Conservation (phyloP, 2,329 filamentous ascomycete genomes). For the Colletotrichum acutatum region DNA sequence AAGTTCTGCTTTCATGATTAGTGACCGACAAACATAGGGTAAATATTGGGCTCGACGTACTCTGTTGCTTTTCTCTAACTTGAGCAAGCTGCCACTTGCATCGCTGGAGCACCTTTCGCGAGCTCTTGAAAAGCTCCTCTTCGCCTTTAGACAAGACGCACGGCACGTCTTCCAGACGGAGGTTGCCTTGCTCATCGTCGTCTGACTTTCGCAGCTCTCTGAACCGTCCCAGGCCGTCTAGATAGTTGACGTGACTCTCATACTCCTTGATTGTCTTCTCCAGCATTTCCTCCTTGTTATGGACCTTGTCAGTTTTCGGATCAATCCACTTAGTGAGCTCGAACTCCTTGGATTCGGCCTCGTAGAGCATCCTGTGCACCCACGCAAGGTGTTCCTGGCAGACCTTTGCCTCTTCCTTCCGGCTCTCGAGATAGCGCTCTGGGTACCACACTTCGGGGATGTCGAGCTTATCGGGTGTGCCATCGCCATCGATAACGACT, state of each 20-base stretch:
- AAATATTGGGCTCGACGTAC: constrained; percentile 43
- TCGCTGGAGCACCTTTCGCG: constrained; percentile 47
- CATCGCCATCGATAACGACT: constrained; percentile 56
- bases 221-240: constrained; percentile 49
- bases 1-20: constrained; percentile 43
- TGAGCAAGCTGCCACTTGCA: constrained; percentile 48
- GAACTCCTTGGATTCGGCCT: constrained; percentile 31
- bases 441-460: constrained; percentile 64
- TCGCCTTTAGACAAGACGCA: constrained; percentile 48
- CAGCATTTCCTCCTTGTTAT: constrained; percentile 46
- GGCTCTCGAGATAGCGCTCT: constrained; percentile 61
- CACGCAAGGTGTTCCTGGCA: constrained; percentile 52
- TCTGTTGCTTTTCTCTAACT: constrained; percentile 45
- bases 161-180: constrained; percentile 53
- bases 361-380: constrained; percentile 38
- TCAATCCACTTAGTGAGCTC: constrained; percentile 38
- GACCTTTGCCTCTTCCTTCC: constrained; percentile 57
- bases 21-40: constrained; percentile 1
- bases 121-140: constrained; percentile 42
- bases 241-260: constrained; percentile 43
- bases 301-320: constrained; percentile 32
- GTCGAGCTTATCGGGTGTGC: constrained; percentile 56
- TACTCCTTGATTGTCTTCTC: constrained; percentile 40
- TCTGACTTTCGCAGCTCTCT: constrained; percentile 49
- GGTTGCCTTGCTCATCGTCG: constrained; percentile 50